A percentile compares a stretch with the other conserved stretches of the same genome.
These are phyloP conservation scores for Phytophthora litchii DNA, from an alignment of 352 stramenopile species.

Conservation along the genomic window DNA sequence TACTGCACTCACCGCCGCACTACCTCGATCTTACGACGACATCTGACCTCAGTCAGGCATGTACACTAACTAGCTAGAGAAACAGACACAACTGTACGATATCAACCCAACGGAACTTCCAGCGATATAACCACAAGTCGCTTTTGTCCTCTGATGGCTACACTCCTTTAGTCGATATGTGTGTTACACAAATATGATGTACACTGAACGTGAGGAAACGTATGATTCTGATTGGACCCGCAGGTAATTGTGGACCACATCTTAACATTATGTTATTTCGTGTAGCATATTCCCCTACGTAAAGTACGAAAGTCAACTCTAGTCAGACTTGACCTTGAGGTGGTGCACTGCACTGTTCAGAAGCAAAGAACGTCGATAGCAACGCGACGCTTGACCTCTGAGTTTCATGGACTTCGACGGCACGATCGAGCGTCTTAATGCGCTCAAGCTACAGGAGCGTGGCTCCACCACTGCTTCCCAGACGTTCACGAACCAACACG, in stretches of 20 bases:
- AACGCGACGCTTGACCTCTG: conserved; percentile 15
- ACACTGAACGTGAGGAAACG: too few species aligned
- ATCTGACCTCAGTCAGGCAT: conserved; percentile 19
- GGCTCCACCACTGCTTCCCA: conserved; percentile 3
- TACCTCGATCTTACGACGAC: conserved; percentile 30
- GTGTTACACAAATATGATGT: too few species aligned
- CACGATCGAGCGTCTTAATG: conserved; percentile 75
- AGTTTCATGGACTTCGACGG: conserved; percentile 60
- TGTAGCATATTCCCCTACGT: not conserved
- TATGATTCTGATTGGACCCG: too few species aligned
- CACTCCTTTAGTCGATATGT: not conserved
- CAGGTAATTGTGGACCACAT: not conserved
- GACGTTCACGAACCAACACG: conserved; percentile 8
- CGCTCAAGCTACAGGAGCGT: conserved; percentile 69
- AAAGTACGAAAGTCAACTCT: conserved; percentile 36
- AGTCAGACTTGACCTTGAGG: conserved; percentile 26
- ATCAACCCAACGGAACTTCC: conserved; percentile 9
- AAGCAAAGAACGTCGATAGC: conserved; percentile 18
- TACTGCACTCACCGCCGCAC: conserved; percentile 20
- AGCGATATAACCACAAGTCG: not conserved
- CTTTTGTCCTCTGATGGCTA: conserved; percentile 8
- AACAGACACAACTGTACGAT: conserved; percentile 38
- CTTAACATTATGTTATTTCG: conserved; percentile 5
- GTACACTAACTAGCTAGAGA: conserved; percentile 30
- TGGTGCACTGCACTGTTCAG: conserved; percentile 3